Base-by-base conservation (phyloP, 805 yeast species). In the Wickerhamomyces chaumierensis region DNA sequence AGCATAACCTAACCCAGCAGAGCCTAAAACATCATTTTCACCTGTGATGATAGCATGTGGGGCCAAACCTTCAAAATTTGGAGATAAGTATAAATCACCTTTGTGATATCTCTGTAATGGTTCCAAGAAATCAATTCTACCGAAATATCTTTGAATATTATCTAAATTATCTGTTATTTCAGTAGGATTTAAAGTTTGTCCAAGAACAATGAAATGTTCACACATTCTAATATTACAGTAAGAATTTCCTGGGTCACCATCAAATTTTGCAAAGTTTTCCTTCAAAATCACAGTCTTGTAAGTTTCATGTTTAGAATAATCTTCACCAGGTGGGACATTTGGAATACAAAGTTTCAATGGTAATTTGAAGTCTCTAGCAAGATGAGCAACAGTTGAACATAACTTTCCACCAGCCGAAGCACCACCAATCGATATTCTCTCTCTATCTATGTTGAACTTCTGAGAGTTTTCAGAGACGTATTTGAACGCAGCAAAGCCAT, bases 351-450 rank as follows among this genome's bases (percentile, higher is more conserved):
- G 31, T 3, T 36, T 18, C 6, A 36, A 31, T 13, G 34, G 29
- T 13, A 31, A 15, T 5, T 18, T 28, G 18, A 18, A 29, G 21
- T 36, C 35, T 31, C 38, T 31, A 14, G 31, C 29, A 16, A 36
- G 31, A 36, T 31, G 38, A 3, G 29, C 38, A 14, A 27, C 31
- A 14, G 38, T 17, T 4, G 31, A n/a, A 13, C 14, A 33, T 13
- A 31, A 16, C 21, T 36, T 31, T 19, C 35, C 38, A 36, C 35
- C 38, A 31, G 38, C 38, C 3, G 38, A 36, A 20, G 32, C 18
- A 36, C 34, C 34, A 20, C 35, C 38, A 16, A 36, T 17, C 12
- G 34, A 20, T 4, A 36, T 31, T 17, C 21, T 36, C n/a, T 36
- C 21, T 11, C 23, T 25, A 16, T 36, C 16, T 15, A 36, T 36